Percentiles rank a stretch among this genome's conserved stretches.
Conservation (phyloP, 345 rosid species). For the Arabis alpina region DNA sequence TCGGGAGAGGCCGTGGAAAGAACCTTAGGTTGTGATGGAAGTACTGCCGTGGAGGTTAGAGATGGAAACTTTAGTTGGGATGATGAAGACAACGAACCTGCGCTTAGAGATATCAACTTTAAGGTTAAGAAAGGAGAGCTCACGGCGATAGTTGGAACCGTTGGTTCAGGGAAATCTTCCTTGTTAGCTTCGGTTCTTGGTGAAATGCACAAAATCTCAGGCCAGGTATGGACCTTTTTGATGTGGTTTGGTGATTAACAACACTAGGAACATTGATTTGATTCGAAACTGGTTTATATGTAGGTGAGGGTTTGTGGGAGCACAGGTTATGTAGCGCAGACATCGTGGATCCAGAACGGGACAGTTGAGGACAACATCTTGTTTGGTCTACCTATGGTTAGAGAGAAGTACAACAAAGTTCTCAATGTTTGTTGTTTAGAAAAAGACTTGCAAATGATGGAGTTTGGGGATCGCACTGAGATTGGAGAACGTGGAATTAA, state of each 20-base stretch:
- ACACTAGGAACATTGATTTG: not conserved
- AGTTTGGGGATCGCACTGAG: constrained; percentile 90
- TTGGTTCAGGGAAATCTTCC: constrained; percentile 94
- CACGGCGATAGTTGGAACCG: constrained; percentile 87
- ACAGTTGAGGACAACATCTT: constrained; percentile 86
- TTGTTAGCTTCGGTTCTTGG: constrained; percentile 87
- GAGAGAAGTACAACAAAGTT: constrained; percentile 61
- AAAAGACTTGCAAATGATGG: constrained; percentile 94
- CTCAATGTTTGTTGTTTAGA: constrained; percentile 79
- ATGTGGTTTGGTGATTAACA: not conserved
- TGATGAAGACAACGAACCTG: constrained; percentile 70
- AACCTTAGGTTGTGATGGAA: constrained; percentile 54
- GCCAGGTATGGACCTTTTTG: constrained; percentile 54
- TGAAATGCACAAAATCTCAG: constrained; percentile 87
- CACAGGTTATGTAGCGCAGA: constrained; percentile 92
- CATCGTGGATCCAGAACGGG: constrained; percentile 94
- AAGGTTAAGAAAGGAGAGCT: constrained; percentile 77
- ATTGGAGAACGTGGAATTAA: constrained; percentile 97
- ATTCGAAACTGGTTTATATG: not conserved
- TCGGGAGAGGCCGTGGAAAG: constrained; percentile 64
- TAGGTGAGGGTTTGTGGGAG: constrained; percentile 83
- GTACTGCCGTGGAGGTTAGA: constrained; percentile 64
- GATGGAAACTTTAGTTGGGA: constrained; percentile 86
- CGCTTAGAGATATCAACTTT: constrained; percentile 64
- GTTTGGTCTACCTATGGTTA: constrained; percentile 81